These are phyloP conservation scores for Cephalotrichum gorgonifer DNA, from an alignment of 2,329 filamentous ascomycete genomes.

Conservation along the genomic window DNA sequence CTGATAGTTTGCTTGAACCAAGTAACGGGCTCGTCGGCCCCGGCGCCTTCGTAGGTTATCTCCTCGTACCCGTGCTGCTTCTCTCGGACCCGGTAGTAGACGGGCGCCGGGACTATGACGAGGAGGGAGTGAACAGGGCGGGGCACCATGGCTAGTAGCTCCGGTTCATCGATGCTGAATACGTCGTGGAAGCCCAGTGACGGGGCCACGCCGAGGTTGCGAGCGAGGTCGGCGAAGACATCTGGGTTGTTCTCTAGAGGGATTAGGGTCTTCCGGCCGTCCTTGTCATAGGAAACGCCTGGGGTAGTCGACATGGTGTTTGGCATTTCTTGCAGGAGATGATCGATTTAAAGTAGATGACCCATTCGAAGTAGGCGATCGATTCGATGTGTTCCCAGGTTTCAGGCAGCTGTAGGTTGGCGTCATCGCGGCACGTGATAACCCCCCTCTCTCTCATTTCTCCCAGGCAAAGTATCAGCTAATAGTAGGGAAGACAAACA, in stretches of 20 bases:
- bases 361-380: too few relatives aligned
- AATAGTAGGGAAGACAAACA: too few relatives aligned
- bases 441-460: too few relatives aligned
- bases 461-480: too few relatives aligned
- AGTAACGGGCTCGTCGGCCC: conserved; percentile 51
- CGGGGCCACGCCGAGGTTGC: conserved; percentile 59
- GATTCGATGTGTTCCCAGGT: too few relatives aligned
- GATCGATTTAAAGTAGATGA: too few relatives aligned
- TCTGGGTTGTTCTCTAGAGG: conserved; percentile 56
- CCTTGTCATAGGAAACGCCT: background rate
- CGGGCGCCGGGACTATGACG: conserved; percentile 58
- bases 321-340: too few relatives aligned
- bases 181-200: conserved; percentile 73
- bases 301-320: background rate
- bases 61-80: conserved; percentile 14
- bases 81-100: conserved; percentile 32
- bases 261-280: conserved; percentile 21
- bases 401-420: too few relatives aligned
- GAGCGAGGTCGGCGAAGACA: conserved; percentile 65
- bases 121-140: conserved; percentile 71
- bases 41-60: conserved; percentile 22
- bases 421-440: too few relatives aligned
- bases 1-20: conserved; percentile 84
- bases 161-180: conserved; percentile 67
- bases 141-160: conserved; percentile 55